phyloP scores from a whole-genome alignment of 2,329 filamentous ascomycete genomes.

The Talaromyces marneffei region DNA sequence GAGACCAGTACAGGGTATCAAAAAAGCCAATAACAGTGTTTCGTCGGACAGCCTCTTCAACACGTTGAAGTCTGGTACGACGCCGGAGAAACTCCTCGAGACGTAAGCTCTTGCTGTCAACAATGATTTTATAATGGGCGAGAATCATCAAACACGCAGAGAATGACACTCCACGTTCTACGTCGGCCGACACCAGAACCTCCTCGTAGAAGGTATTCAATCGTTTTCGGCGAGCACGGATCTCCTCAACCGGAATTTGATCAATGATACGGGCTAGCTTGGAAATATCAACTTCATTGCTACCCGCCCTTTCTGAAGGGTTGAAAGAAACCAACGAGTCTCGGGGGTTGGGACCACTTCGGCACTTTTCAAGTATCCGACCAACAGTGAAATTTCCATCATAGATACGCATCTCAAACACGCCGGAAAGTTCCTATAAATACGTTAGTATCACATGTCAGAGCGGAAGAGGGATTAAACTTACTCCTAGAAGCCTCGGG shows the following conservation, averaged over 20 bases:
- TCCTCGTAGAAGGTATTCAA: slow-evolving; percentile 98
- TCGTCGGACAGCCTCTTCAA: slow-evolving; percentile 88
- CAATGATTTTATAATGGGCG: slow-evolving; percentile 98
- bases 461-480: slow-evolving; percentile 20
- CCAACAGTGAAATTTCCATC: slow-evolving; percentile 81
- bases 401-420: slow-evolving; percentile 97
- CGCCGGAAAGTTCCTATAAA: slow-evolving; percentile 72
- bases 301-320: slow-evolving; percentile 27
- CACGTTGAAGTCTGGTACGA: slow-evolving; percentile 80
- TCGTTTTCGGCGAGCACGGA: slow-evolving; percentile 67
- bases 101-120: slow-evolving; percentile 87
- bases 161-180: slow-evolving; percentile 83
- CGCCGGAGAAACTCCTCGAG: slow-evolving; percentile 92
- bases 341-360: slow-evolving; percentile 46
- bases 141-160: slow-evolving; percentile 89
- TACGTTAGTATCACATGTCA: neutral
- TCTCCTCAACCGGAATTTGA: slow-evolving; percentile 66
- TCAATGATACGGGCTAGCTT: slow-evolving; percentile 68
- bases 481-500: slow-evolving; percentile 73
- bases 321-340: slow-evolving; percentile 31
- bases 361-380: slow-evolving; percentile 80
- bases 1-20: slow-evolving; percentile 81
- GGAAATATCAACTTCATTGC: slow-evolving; percentile 60
- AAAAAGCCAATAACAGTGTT: slow-evolving; percentile 93
- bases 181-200: slow-evolving; percentile 86